phyloP scores from a whole-genome alignment of 768 basidiomycete species.

The Termitomyces sp. region DNA sequence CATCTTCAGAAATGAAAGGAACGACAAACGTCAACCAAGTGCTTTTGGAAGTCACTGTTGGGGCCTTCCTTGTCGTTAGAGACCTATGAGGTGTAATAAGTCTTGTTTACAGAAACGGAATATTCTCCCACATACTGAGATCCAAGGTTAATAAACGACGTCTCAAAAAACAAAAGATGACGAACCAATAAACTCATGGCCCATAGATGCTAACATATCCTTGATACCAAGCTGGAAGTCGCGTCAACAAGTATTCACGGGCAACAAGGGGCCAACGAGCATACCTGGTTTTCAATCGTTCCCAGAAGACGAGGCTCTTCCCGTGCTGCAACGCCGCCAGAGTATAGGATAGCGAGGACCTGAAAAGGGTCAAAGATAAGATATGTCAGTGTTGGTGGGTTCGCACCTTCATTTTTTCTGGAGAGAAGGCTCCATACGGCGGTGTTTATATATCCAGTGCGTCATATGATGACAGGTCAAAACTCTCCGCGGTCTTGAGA shows the following conservation, averaged over 20 bases:
- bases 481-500: background rate
- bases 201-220: constrained; percentile 62
- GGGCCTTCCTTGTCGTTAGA: constrained; percentile 81
- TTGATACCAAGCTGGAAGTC: constrained; percentile 60
- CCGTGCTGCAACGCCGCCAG: constrained; percentile 58
- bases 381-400: background rate
- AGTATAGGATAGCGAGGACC: constrained; percentile 74
- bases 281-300: constrained; percentile 74
- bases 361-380: constrained; percentile 19
- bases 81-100: constrained; percentile 36
- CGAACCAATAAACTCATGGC: constrained; percentile 73
- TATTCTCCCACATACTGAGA: constrained; percentile 6
- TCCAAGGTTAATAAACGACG: background rate
- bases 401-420: constrained; percentile 38
- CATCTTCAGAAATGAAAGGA: background rate
- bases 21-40: constrained; percentile 66
- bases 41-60: constrained; percentile 76
- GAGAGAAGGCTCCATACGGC: background rate
- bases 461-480: constrained; percentile 1
- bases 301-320: constrained; percentile 75
- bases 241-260: constrained; percentile 1
- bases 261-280: constrained; percentile 1
- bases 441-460: constrained; percentile 6
- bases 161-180: background rate
- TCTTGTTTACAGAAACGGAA: background rate